Evolutionary conservation across 192 early-diverging fungal genomes (phyloP).

Genomic region (Backusella psychrophila): DNA sequence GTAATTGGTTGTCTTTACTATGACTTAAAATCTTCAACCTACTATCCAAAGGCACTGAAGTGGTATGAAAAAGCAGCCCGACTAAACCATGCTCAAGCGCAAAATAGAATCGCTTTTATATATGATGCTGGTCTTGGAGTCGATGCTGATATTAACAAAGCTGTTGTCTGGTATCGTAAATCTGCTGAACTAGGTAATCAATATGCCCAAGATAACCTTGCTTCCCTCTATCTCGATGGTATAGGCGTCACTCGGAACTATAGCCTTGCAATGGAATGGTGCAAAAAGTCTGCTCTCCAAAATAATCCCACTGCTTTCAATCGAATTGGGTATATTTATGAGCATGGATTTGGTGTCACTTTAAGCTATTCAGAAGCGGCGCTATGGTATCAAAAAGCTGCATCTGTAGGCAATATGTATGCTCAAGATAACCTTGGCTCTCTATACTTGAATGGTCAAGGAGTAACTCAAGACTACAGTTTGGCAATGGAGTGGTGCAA

Average conservation of each 20-base stretch:
- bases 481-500: slow-evolving; percentile 66
- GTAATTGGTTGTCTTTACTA: not conserved
- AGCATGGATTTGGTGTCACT: slow-evolving; percentile 75
- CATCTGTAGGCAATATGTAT: slow-evolving; percentile 54
- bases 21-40: not conserved
- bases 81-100: slow-evolving; percentile 56
- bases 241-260: slow-evolving; percentile 48
- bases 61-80: slow-evolving; percentile 64
- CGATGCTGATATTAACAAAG: slow-evolving; percentile 16
- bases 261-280: slow-evolving; percentile 53
- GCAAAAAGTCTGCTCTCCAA: slow-evolving; percentile 53
- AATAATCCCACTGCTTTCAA: slow-evolving; percentile 52
- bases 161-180: slow-evolving; percentile 26
- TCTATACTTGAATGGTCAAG: not conserved
- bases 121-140: slow-evolving; percentile 44
- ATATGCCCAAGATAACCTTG: slow-evolving; percentile 65
- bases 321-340: slow-evolving; percentile 81
- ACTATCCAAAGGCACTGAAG: slow-evolving; percentile 27
- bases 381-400: slow-evolving; percentile 47
- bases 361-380: slow-evolving; percentile 46
- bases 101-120: slow-evolving; percentile 47
- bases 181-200: slow-evolving; percentile 50
- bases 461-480: slow-evolving; percentile 33
- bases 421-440: slow-evolving; percentile 33
- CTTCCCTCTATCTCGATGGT: slow-evolving; percentile 69